Conservation (phyloP, 257 asterid species). For the Salvia hispanica region DNA sequence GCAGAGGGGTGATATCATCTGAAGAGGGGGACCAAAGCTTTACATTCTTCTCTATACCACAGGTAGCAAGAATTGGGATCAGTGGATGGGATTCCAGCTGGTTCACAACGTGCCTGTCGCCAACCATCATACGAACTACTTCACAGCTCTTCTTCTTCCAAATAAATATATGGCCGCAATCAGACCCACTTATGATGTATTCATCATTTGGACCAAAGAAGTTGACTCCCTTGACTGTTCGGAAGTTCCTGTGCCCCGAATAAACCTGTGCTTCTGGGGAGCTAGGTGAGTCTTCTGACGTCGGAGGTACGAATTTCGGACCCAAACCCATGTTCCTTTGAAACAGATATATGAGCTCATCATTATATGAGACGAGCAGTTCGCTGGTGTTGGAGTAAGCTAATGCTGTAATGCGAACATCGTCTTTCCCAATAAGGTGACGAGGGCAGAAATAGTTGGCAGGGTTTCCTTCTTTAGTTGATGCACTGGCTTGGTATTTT, state of each 20-base stretch:
- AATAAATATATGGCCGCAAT: conserved; percentile 74
- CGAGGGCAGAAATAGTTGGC: conserved; percentile 56
- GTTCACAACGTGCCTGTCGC: conserved; percentile 66
- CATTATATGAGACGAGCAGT: conserved; percentile 70
- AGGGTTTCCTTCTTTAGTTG: conserved; percentile 48
- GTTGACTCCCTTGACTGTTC: conserved; percentile 71
- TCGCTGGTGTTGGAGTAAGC: conserved; percentile 75
- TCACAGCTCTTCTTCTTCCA: conserved; percentile 72
- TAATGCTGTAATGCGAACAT: conserved; percentile 63
- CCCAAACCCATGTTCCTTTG: conserved; percentile 68
- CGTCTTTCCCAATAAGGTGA: conserved; percentile 49
- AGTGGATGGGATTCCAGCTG: conserved; percentile 68
- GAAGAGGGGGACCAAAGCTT: conserved; percentile 79
- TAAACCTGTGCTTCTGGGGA: conserved; percentile 47
- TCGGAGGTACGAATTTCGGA: conserved; percentile 44
- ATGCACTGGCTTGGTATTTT: conserved; percentile 45
- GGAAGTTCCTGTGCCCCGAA: conserved; percentile 69
- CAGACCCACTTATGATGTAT: conserved; percentile 74
- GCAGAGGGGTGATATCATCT: conserved; percentile 52
- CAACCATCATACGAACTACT: conserved; percentile 67
- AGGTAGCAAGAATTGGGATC: conserved; percentile 69
- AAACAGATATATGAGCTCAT: conserved; percentile 72
- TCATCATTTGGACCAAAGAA: conserved; percentile 77
- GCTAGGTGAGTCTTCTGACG: conserved; percentile 36
- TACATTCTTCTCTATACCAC: conserved; percentile 66